Percentiles rank a stretch among this genome's conserved stretches.
Evolutionary conservation across 345 rosid species (phyloP).

Genomic region (Hibiscus tridactylites): DNA sequence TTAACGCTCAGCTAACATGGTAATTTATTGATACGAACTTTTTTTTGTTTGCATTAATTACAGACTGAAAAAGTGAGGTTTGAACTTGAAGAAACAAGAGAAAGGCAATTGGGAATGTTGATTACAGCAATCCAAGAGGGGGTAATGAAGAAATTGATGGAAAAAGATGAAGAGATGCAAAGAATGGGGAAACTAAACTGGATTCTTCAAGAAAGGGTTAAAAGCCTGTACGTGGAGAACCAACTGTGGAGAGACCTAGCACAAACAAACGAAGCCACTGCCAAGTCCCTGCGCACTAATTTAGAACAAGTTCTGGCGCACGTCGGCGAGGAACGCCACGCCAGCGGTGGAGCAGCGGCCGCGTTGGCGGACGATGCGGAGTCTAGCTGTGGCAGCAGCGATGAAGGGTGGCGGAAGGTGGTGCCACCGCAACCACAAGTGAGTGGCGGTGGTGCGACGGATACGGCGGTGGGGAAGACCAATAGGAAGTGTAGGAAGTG

Average conservation of each 20-base stretch:
- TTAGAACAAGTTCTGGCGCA: constrained; percentile 60
- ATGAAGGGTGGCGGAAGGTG: not conserved
- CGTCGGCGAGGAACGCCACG: constrained; percentile 27
- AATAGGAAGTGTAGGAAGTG: constrained; percentile 42
- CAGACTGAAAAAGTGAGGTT: constrained; percentile 49
- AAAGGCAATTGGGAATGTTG: constrained; percentile 49
- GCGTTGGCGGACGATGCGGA: constrained; percentile 37
- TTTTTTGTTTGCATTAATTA: not conserved
- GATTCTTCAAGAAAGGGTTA: constrained; percentile 57
- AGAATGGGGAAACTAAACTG: constrained; percentile 48
- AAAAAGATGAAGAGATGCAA: constrained; percentile 61
- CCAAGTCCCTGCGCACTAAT: constrained; percentile 46
- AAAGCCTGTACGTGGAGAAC: constrained; percentile 44
- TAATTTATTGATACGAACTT: not conserved
- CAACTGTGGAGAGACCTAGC: constrained; percentile 65
- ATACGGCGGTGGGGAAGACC: not conserved
- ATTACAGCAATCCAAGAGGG: constrained; percentile 38
- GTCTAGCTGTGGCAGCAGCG: constrained; percentile 67
- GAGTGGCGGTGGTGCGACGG: constrained; percentile 8
- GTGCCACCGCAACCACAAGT: not conserved
- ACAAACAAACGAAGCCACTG: constrained; percentile 63
- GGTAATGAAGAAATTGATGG: constrained; percentile 33
- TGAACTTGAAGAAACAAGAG: constrained; percentile 54
- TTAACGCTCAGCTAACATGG: not conserved
- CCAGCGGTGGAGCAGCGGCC: constrained; percentile 16